phyloP scores from a whole-genome alignment of 129 eudicot genomes.

The Lactuca saligna region DNA sequence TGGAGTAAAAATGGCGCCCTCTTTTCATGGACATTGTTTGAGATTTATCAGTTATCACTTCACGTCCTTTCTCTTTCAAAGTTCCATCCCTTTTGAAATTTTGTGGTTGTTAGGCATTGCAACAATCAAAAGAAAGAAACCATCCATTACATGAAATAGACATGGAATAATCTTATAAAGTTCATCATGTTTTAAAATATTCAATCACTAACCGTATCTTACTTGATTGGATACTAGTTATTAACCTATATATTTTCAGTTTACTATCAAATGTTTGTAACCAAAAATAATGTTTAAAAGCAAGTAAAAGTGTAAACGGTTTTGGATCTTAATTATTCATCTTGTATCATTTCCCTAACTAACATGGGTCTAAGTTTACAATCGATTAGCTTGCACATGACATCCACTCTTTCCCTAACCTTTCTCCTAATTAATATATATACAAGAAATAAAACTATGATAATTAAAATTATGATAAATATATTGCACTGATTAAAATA shows the following conservation, averaged over 20 bases:
- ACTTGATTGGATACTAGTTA: neutral
- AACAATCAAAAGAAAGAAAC: neutral
- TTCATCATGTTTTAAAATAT: neutral
- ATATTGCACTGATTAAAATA: no score
- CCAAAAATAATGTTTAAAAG: no score
- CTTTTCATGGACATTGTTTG: conserved; percentile 28
- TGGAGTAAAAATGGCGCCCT: conserved; percentile 45
- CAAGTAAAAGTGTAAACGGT: no score
- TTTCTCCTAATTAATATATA: no score
- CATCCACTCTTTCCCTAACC: neutral
- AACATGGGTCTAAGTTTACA: neutral
- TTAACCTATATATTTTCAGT: no score
- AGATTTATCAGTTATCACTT: conserved; percentile 8
- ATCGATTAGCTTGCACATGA: conserved; percentile 10
- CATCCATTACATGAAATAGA: neutral
- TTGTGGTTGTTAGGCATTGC: conserved; percentile 26
- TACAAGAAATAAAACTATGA: no score
- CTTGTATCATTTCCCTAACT: neutral
- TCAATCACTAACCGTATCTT: neutral
- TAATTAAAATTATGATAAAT: no score
- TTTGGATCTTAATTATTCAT: neutral
- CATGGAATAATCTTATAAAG: neutral
- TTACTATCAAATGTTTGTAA: no score
- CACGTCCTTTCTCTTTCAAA: conserved; percentile 15
- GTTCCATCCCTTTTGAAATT: conserved; percentile 21